Evolutionary conservation across 495 filamentous ascomycete species (phyloP), one percentile per base, ranked within the genome.

Genomic region (Lasiosphaeriaceae sp.): DNA sequence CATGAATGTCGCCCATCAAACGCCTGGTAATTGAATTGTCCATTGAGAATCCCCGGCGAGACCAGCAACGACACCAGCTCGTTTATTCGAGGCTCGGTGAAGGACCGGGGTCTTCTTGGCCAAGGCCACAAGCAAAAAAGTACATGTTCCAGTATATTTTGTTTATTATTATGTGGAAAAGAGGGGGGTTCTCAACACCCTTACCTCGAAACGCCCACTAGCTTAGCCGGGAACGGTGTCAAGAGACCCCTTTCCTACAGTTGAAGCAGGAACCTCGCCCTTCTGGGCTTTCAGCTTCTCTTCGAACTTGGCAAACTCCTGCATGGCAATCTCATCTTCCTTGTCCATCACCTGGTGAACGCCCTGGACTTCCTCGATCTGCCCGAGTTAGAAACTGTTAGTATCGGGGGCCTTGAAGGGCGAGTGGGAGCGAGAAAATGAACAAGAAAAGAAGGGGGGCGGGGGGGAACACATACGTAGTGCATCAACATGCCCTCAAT

Each of bases 401-500:
- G 39, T 5, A 12, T 14, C 7, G 39, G 39, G 3, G 14, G 39
- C 9, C 16, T 14, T n/a, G 8, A 43, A 4, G 5, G 14, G n/a
- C 5, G 16, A 43, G n/a, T 14, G 39, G 39, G 39, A 41, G 14
- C 39, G n/a, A 20, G 23, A 17, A 37, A 26, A 44, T 46, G 53
- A 62, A 14, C 12, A 50, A 43, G 44, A 24, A 19, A 29, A 49
- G 57, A 41, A 14, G 19, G 21, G 44, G 50, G 14, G 24, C 48
- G 35, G 50, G 12, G 31, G 50, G 35, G 11, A 34, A 50, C 46
- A 77, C 74, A 72, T 55, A 81, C 78, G 69, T 79, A 80, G 66
- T 80, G 75, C 92, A 96, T 96, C 66, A 97, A 72, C 92, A 97
- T 96, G 45, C 87, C 89, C 77, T 98, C 95, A 67, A 98, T 98